A percentile compares a stretch with the other conserved stretches of the same genome.
These are phyloP conservation scores for Ogataea haglerorum DNA, from an alignment of 805 yeast genomes.

Conservation along the genomic window DNA sequence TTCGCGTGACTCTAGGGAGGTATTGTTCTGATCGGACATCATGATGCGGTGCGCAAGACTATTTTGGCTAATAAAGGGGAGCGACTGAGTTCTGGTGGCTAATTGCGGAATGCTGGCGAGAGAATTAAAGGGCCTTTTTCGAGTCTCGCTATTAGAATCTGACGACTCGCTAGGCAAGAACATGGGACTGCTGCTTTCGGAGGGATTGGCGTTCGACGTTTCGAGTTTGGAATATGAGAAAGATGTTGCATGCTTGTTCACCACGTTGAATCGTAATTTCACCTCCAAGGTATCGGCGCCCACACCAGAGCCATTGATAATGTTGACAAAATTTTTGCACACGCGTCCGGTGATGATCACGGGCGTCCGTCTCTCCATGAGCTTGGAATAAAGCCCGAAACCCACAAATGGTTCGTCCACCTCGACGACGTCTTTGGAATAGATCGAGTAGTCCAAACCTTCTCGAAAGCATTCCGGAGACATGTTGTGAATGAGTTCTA, in stretches of 20 bases:
- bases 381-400: slow-evolving; percentile 39
- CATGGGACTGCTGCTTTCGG: slow-evolving; percentile 9
- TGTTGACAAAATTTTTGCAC: slow-evolving; percentile 52
- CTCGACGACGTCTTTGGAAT: slow-evolving; percentile 47
- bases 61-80: slow-evolving; percentile 32
- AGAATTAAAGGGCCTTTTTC: slow-evolving; percentile 5
- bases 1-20: slow-evolving; percentile 24
- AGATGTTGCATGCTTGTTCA: slow-evolving; percentile 2
- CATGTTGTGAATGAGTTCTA: slow-evolving; percentile 43
- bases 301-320: slow-evolving; percentile 36
- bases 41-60: slow-evolving; percentile 32
- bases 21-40: slow-evolving; percentile 24
- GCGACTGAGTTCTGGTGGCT: slow-evolving; percentile 36
- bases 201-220: neutral
- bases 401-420: slow-evolving; percentile 51
- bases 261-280: slow-evolving; percentile 44
- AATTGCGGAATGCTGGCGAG: slow-evolving; percentile 24
- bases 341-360: slow-evolving; percentile 53
- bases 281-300: slow-evolving; percentile 51
- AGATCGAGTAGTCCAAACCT: slow-evolving; percentile 42
- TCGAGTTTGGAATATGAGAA: neutral
- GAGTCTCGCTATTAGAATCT: slow-evolving; percentile 2
- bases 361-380: slow-evolving; percentile 23
- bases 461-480: slow-evolving; percentile 44
- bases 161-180: neutral